phyloP scores from a whole-genome alignment of 2,329 filamentous ascomycete species.

The Cercospora berteroae region DNA sequence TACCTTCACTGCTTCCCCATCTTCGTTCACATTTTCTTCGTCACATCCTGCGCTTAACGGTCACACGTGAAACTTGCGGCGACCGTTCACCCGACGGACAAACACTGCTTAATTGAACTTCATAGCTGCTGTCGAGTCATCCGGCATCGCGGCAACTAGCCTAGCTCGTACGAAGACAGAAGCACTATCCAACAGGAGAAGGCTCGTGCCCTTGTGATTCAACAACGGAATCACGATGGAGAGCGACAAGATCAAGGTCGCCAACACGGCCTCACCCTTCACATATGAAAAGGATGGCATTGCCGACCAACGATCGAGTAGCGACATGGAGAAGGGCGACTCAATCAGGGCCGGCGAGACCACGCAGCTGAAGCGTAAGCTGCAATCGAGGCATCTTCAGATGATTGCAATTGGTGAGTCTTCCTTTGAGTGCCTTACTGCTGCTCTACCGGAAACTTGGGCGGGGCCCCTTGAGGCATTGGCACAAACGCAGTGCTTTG shows the following conservation, averaged over 20 bases:
- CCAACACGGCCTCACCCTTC: constrained; percentile 5
- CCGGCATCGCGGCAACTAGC: neutral
- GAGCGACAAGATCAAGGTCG: constrained; percentile 19
- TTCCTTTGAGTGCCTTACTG: neutral
- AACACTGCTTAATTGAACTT: constrained; percentile 9
- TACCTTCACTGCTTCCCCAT: neutral
- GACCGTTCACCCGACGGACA: constrained; percentile 5
- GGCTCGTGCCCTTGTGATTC: neutral
- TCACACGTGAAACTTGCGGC: constrained; percentile 1
- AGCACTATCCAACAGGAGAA: neutral
- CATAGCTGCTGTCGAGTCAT: neutral
- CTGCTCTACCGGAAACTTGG: neutral
- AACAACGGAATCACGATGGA: neutral
- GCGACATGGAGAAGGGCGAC: constrained; percentile 21
- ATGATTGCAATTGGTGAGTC: constrained; percentile 40
- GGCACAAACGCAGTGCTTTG: neutral
- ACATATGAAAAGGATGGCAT: constrained; percentile 15
- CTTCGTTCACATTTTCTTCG: neutral
- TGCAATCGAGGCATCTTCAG: constrained; percentile 40
- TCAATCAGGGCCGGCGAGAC: constrained; percentile 30
- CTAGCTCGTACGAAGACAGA: neutral
- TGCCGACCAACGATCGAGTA: constrained; percentile 15
- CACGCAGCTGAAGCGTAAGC: constrained; percentile 36
- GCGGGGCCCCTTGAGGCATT: neutral
- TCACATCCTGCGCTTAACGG: constrained; percentile 11